Evolutionary conservation across 2,329 filamentous ascomycete genomes (phyloP), one percentile per base, ranked within the genome.

Genomic region (Fusarium poae): DNA sequence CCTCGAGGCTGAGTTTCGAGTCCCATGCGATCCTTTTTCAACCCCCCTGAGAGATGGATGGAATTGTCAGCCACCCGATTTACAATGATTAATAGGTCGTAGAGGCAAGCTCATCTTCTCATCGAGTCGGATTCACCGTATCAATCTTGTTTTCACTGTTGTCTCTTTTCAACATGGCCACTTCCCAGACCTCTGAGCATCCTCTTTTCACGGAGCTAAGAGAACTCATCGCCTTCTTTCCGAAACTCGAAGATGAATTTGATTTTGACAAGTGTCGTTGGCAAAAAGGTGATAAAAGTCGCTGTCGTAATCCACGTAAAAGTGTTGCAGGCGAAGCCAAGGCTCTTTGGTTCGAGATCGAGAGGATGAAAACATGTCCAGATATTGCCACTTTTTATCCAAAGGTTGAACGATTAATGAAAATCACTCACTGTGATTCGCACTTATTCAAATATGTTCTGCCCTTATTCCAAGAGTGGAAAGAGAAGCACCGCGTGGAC

Each of bases 1-100:
- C 48, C 59, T 51, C 25, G n/a, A 35, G 44, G 44, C 37, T 51
- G 34, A 29, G 49, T 54, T 46, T 66, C 49, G 29, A 11, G 32
- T 39, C 16, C 39, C 61, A 40, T 23, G 62, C 32, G 15, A 9
- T 34, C 5, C 10, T 20, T n/a, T 42, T 58, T 65, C 42, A 52
- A 53, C 2, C 11, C 49, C 56, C 49, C 51, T 40, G 29, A 11
- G 27, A 15, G 6, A 34, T 30, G 21, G 6, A 34, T 30, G 21
- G 6, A 16, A 21, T 20, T 46, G 29, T 23, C 43, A 58, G 56
- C 56, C 56, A 62, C 37, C 10, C 12, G 25, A n/a, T 23, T 42
- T 49, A 27, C 12, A 20, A 35, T 35, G 40, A 21, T 58, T 32
- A 45, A 70, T 39, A 67, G 11, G 45, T 39, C 10, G 18, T 37